A percentile compares a stretch with the other conserved stretches of the same genome.
phyloP scores from a whole-genome alignment of 1,284 basidiomycete genomes.

The Cerioporus squamosus region DNA sequence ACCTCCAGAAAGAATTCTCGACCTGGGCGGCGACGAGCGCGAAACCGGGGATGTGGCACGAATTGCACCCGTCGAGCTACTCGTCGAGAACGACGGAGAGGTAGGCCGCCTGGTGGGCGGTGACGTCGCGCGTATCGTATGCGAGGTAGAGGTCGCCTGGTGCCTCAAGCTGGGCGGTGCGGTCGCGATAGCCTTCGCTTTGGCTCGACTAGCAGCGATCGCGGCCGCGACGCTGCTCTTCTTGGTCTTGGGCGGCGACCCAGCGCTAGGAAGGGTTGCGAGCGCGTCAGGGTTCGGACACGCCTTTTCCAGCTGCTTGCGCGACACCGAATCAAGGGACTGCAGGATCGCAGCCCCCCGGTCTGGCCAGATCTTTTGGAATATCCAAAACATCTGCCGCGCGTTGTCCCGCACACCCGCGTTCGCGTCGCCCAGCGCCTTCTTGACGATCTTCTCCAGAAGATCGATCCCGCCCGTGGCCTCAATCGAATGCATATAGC shows the following conservation, averaged over 20 bases:
- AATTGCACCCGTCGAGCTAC: conserved; percentile 34
- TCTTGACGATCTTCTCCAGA: conserved; percentile 75
- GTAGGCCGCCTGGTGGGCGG: conserved; percentile 48
- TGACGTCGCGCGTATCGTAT: conserved; percentile 47
- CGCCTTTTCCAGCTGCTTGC: conserved; percentile 87
- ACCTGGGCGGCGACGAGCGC: conserved; percentile 46
- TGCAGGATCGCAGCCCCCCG: conserved; percentile 68
- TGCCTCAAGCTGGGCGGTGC: conserved; percentile 78
- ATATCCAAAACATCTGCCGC: conserved; percentile 82
- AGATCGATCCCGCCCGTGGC: conserved; percentile 65
- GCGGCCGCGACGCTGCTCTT: conserved; percentile 81
- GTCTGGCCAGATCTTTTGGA: conserved; percentile 77
- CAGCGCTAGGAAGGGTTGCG: conserved; percentile 42
- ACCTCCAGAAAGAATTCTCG: conserved; percentile 43
- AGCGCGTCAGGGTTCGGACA: conserved; percentile 63
- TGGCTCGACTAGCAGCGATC: conserved; percentile 82
- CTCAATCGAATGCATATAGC: conserved; percentile 69
- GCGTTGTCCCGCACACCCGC: conserved; percentile 79
- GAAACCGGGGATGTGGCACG: conserved; percentile 46
- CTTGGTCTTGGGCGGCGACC: conserved; percentile 58
- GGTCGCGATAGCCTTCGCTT: conserved; percentile 80
- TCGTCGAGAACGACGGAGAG: conserved; percentile 46
- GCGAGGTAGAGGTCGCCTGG: conserved; percentile 72
- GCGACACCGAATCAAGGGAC: conserved; percentile 68
- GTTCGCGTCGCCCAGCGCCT: conserved; percentile 79